Conservation (phyloP, 352 stramenopile species). For the Phytophthora kernoviae region DNA sequence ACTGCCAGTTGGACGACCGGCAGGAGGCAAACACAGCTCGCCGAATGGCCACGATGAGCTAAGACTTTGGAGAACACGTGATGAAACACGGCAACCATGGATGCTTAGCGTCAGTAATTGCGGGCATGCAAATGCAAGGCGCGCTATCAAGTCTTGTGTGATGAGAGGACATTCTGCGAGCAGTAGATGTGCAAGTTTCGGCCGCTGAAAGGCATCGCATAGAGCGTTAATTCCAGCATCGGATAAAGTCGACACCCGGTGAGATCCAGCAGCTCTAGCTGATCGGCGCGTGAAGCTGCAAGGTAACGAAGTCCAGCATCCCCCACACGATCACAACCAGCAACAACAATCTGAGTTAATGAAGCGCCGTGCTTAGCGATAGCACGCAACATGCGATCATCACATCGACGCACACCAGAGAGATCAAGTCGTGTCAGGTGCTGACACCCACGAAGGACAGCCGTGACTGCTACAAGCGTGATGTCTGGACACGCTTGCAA, state of each 20-base stretch:
- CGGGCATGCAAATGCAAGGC: conserved; percentile 65
- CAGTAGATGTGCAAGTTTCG: conserved; percentile 57
- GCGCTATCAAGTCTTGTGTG: conserved; percentile 66
- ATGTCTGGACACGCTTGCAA: conserved; percentile 85
- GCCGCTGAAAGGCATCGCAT: conserved; percentile 58
- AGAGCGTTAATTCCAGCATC: conserved; percentile 59
- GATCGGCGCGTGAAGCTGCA: conserved; percentile 44
- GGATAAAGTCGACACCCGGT: conserved; percentile 57
- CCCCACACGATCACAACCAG: conserved; percentile 66
- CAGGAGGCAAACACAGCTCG: conserved; percentile 42
- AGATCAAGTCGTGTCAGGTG: conserved; percentile 56
- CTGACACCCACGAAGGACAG: conserved; percentile 64
- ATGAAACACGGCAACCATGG: conserved; percentile 64
- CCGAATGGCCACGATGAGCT: conserved; percentile 73
- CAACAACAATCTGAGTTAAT: conserved; percentile 57
- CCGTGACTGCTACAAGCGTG: conserved; percentile 66
- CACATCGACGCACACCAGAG: conserved; percentile 54
- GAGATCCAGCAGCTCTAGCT: conserved; percentile 70
- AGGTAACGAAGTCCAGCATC: conserved; percentile 64
- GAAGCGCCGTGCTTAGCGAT: conserved; percentile 37
- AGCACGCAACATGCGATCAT: conserved; percentile 65
- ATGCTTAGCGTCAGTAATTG: conserved; percentile 74
- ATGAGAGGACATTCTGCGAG: conserved; percentile 63
- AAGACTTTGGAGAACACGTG: conserved; percentile 60
- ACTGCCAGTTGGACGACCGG: conserved; percentile 16